Conservation (phyloP, 2,329 filamentous ascomycete genomes). For the Aphanocladium album region DNA sequence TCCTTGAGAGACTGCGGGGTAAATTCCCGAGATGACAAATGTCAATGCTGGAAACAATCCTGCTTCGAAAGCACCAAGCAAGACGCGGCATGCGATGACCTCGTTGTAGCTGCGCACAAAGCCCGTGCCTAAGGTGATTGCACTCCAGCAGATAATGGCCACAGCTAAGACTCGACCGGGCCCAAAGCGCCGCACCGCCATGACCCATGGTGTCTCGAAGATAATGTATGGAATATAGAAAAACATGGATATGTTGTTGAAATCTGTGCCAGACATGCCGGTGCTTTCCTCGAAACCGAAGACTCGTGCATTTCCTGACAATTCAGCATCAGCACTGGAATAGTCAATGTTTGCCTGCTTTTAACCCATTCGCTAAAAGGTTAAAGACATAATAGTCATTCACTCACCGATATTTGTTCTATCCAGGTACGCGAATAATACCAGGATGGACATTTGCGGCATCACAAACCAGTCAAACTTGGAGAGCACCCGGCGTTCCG, state of each 20-base stretch:
- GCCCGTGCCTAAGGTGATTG: constrained; percentile 27
- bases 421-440: constrained; percentile 23
- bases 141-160: constrained; percentile 29
- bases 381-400: neutral
- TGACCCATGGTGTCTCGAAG: constrained; percentile 27
- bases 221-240: constrained; percentile 30
- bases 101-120: constrained; percentile 25
- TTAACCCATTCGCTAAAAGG: too few species aligned
- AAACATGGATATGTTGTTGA: constrained; percentile 26
- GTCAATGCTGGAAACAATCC: constrained; percentile 29
- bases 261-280: constrained; percentile 25
- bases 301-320: constrained; percentile 29
- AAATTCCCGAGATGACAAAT: constrained; percentile 30
- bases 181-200: constrained; percentile 27
- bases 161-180: constrained; percentile 23
- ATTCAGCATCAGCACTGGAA: neutral
- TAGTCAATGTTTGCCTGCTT: too few species aligned
- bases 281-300: constrained; percentile 29
- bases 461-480: constrained; percentile 26
- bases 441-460: constrained; percentile 22
- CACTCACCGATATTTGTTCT: constrained; percentile 22
- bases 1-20: constrained; percentile 27
- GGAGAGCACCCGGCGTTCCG: constrained; percentile 15
- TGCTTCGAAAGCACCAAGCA: constrained; percentile 31
- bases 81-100: constrained; percentile 24